phyloP scores from a whole-genome alignment of 352 stramenopile species.

The Phytophthora megakarya region DNA sequence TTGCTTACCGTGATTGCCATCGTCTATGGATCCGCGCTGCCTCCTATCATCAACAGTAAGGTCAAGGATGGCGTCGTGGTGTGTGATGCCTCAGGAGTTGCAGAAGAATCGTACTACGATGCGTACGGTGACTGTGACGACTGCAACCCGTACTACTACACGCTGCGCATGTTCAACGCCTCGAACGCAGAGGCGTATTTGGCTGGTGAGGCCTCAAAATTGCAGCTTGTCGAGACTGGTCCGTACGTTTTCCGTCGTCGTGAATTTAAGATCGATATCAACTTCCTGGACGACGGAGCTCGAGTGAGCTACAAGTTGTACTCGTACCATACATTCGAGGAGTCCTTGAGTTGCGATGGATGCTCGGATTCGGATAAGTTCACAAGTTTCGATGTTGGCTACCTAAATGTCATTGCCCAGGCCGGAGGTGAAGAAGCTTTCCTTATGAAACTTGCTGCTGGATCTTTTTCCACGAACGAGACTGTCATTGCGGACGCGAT shows the following conservation, averaged over 20 bases:
- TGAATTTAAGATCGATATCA: conserved; percentile 59
- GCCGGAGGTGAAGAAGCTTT: conserved; percentile 60
- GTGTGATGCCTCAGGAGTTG: conserved; percentile 35
- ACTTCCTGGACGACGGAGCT: conserved; percentile 45
- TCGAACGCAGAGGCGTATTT: conserved; percentile 51
- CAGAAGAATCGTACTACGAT: conserved; percentile 51
- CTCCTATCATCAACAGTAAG: conserved; percentile 45
- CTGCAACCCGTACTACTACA: conserved; percentile 62
- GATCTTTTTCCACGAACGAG: conserved; percentile 48
- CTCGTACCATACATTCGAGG: conserved; percentile 64
- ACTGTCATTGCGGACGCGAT: conserved; percentile 37
- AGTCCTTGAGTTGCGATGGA: conserved; percentile 45
- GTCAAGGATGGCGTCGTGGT: conserved; percentile 48
- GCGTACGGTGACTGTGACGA: conserved; percentile 61
- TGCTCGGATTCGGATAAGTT: conserved; percentile 59
- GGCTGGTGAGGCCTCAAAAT: conserved; percentile 41
- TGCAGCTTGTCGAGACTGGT: conserved; percentile 57
- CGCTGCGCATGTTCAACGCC: conserved; percentile 44
- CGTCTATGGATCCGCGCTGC: conserved; percentile 46
- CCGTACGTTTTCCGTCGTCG: conserved; percentile 68
- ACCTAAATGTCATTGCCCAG: conserved; percentile 70
- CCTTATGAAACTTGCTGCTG: conserved; percentile 46
- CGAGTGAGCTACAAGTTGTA: conserved; percentile 64
- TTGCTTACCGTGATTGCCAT: conserved; percentile 45
- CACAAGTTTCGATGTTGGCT: conserved; percentile 56